These are phyloP conservation scores for Trametes pubescens DNA, from an alignment of 1,284 basidiomycete species.

Conservation along the genomic window DNA sequence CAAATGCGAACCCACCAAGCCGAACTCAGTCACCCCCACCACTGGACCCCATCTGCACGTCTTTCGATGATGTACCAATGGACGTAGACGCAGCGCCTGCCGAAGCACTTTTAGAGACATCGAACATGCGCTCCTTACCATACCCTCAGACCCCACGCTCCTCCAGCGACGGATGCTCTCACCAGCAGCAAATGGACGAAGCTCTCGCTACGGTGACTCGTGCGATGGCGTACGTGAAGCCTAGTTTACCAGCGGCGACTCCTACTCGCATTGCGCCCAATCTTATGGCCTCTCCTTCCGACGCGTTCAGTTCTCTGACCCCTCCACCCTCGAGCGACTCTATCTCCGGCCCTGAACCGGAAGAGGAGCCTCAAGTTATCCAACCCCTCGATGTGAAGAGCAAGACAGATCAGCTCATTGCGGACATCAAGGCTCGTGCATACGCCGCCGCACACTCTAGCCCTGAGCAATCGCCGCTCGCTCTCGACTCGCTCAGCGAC, in stretches of 20 bases:
- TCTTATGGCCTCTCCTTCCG: constrained; percentile 13
- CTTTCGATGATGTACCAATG: constrained; percentile 29
- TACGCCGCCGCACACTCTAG: constrained; percentile 50
- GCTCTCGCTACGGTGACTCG: constrained; percentile 2
- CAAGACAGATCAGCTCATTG: constrained; percentile 67
- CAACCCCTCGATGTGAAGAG: constrained; percentile 48
- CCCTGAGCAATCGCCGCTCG: constrained; percentile 42
- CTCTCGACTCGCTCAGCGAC: constrained; percentile 27
- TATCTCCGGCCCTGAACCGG: constrained; percentile 34
- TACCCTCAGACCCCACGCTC: constrained; percentile 31
- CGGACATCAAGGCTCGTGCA: constrained; percentile 62
- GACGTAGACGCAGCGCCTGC: constrained; percentile 38
- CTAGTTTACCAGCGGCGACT: constrained; percentile 15
- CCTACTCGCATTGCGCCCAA: constrained; percentile 3
- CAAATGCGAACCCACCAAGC: constrained; percentile 20
- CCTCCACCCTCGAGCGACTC: constrained; percentile 49
- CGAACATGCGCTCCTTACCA: background rate
- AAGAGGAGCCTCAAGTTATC: constrained; percentile 48
- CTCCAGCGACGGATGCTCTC: constrained; percentile 32
- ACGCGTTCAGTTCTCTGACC: constrained; percentile 41
- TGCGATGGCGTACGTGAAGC: constrained; percentile 9
- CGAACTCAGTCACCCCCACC: constrained; percentile 16
- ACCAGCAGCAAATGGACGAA: background rate
- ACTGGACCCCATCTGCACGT: constrained; percentile 17
- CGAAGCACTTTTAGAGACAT: background rate